Evolutionary conservation across 164 flowering plant genomes (phyloP).

Genomic region (Piper longum): DNA sequence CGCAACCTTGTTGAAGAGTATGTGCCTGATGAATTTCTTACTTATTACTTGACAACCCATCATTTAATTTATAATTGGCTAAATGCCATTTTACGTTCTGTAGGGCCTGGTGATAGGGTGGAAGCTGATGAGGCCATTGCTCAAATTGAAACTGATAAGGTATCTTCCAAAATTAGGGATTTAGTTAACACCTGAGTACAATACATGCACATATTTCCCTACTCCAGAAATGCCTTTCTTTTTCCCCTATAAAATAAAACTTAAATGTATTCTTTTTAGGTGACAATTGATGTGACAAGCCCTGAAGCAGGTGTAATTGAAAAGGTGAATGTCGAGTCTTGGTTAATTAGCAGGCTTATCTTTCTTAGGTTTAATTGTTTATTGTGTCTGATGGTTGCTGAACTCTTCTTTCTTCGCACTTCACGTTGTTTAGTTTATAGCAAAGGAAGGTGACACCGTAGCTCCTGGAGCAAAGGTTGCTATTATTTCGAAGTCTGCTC

Average conservation of each 20-base stretch:
- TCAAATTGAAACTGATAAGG: slow-evolving; percentile 98
- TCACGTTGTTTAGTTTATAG: slow-evolving; percentile 43
- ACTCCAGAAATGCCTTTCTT: neutral
- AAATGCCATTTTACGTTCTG: slow-evolving; percentile 1
- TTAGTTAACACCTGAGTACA: neutral
- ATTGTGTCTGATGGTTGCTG: neutral
- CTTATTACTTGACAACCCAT: neutral
- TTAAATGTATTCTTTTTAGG: slow-evolving; percentile 24
- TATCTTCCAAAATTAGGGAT: slow-evolving; percentile 8
- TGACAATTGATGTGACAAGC: slow-evolving; percentile 91
- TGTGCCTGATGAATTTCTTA: slow-evolving; percentile 5
- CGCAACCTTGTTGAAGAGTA: slow-evolving; percentile 82
- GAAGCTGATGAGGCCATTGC: slow-evolving; percentile 85
- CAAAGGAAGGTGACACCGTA: slow-evolving; percentile 92
- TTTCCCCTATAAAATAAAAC: neutral
- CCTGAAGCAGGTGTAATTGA: slow-evolving; percentile 86
- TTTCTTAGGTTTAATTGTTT: too few relatives aligned
- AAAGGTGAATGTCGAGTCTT: slow-evolving; percentile 29
- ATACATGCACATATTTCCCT: neutral
- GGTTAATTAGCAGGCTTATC: too few relatives aligned
- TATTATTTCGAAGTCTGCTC: slow-evolving; percentile 72
- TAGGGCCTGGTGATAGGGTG: slow-evolving; percentile 90
- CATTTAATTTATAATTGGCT: neutral
- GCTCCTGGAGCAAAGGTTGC: slow-evolving; percentile 89
- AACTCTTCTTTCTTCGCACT: neutral